These are phyloP conservation scores for Rubus idaeus DNA, from an alignment of 306 rosid genomes.

Conservation along the genomic window DNA sequence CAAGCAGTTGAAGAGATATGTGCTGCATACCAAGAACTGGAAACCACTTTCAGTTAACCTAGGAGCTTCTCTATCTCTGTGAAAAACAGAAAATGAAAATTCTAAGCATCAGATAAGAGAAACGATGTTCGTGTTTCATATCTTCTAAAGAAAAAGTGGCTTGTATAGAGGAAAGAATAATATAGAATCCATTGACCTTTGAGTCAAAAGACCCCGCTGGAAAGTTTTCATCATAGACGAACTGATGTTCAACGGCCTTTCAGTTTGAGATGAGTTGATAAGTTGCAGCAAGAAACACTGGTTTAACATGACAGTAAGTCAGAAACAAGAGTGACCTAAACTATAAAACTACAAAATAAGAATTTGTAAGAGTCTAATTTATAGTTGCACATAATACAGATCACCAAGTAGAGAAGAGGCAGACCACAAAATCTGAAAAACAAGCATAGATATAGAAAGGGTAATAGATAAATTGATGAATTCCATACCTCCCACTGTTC, in stretches of 20 bases:
- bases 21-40: slow-evolving; percentile 90
- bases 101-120: slow-evolving; percentile 25
- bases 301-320: slow-evolving; percentile 50
- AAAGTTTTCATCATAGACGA: slow-evolving; percentile 88
- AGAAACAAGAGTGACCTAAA: slow-evolving; percentile 29
- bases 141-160: neutral
- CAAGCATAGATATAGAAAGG: slow-evolving; percentile 13
- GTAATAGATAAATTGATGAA: slow-evolving; percentile 24
- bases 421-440: slow-evolving; percentile 8
- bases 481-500: slow-evolving; percentile 84
- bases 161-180: slow-evolving; percentile 3
- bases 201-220: slow-evolving; percentile 85
- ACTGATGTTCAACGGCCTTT: slow-evolving; percentile 70
- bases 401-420: slow-evolving; percentile 7
- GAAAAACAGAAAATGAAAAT: slow-evolving; percentile 20
- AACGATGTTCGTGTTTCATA: neutral
- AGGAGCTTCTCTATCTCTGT: slow-evolving; percentile 86
- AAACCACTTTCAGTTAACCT: slow-evolving; percentile 92
- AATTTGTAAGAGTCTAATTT: slow-evolving; percentile 10
- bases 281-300: slow-evolving; percentile 96
- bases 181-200: slow-evolving; percentile 52
- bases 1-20: slow-evolving; percentile 32
- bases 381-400: slow-evolving; percentile 13
- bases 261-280: slow-evolving; percentile 75
- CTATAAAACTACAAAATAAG: slow-evolving; percentile 31